A percentile compares a stretch with the other conserved stretches of the same genome.
These are phyloP conservation scores for Escallonia rubra DNA, from an alignment of 129 eudicot species.

Conservation along the genomic window DNA sequence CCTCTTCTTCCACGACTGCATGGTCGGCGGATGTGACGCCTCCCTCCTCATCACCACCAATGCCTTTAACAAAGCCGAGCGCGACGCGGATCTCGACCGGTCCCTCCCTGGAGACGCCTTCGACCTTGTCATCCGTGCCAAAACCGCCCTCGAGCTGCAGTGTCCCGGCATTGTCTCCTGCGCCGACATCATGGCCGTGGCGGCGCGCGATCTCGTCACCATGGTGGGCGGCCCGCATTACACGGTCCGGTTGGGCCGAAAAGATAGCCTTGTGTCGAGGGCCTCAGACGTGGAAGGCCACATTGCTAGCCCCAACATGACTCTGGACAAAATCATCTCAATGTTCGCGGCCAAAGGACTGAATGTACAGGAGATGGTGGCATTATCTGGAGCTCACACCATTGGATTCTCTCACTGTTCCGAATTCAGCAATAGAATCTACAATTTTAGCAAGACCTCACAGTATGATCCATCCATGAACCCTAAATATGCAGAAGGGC, in stretches of 20 bases:
- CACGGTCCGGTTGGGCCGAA: slow-evolving; percentile 40
- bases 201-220: slow-evolving; percentile 36
- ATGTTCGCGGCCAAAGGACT: slow-evolving; percentile 26
- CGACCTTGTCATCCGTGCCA: slow-evolving; percentile 34
- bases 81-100: slow-evolving; percentile 33
- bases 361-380: slow-evolving; percentile 46
- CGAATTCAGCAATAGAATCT: slow-evolving; percentile 41
- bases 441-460: slow-evolving; percentile 21
- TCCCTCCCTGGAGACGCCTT: slow-evolving; percentile 49
- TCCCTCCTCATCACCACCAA: slow-evolving; percentile 45
- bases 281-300: slow-evolving; percentile 38
- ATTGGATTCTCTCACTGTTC: slow-evolving; percentile 51
- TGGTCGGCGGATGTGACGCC: slow-evolving; percentile 57
- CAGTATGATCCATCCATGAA: slow-evolving; percentile 29
- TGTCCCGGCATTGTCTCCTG: slow-evolving; percentile 61
- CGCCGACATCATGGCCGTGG: slow-evolving; percentile 42
- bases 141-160: slow-evolving; percentile 40
- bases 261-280: slow-evolving; percentile 29
- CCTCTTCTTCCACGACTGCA: slow-evolving; percentile 63
- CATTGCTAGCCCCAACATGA: slow-evolving; percentile 45
- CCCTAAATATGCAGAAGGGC: slow-evolving; percentile 28
- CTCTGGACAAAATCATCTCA: slow-evolving; percentile 27
- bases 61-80: slow-evolving; percentile 28
- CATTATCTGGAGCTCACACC: slow-evolving; percentile 47
- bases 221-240: slow-evolving; percentile 51